Conservation (phyloP, 805 yeast genomes). For the Yamadazyma tumulicola region DNA sequence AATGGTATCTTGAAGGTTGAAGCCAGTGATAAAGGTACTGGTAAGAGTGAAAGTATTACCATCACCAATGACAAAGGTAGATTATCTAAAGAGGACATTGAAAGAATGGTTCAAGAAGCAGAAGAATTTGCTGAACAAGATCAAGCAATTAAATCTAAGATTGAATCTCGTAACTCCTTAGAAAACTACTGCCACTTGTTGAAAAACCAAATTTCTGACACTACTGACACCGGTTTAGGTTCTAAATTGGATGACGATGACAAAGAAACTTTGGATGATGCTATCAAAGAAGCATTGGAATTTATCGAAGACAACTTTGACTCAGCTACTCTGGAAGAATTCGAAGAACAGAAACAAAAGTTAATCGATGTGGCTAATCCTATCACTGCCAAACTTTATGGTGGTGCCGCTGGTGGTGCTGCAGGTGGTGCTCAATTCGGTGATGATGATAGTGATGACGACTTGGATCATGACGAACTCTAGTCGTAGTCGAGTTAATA, state of each 20-base stretch:
- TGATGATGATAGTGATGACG: constrained; percentile 42
- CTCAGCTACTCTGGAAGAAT: constrained; percentile 86
- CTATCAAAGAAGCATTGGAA: constrained; percentile 79
- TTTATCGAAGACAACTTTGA: constrained; percentile 83
- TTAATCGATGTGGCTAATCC: constrained; percentile 84
- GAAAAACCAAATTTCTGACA: constrained; percentile 43
- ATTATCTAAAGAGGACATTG: constrained; percentile 93
- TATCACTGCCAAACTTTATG: constrained; percentile 77
- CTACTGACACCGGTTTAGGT: constrained; percentile 50
- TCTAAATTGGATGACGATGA: constrained; percentile 85
- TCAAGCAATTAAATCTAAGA: constrained; percentile 42
- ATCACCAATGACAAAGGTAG: constrained; percentile 99
- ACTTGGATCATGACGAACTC: constrained; percentile 46
- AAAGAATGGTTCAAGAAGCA: constrained; percentile 98
- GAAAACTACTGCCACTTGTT: constrained; percentile 44
- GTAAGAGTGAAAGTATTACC: constrained; percentile 97
- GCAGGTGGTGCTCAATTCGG: constrained; percentile 39
- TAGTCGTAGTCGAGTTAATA: constrained; percentile 13
- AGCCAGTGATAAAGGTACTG: constrained; percentile 97
- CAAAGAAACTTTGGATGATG: constrained; percentile 83
- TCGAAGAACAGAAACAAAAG: constrained; percentile 82
- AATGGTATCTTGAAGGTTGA: constrained; percentile 99
- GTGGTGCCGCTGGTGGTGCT: constrained; percentile 43
- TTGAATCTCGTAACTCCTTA: constrained; percentile 41
- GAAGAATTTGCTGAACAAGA: constrained; percentile 69